These are phyloP conservation scores for Phytophthora colocasiae DNA, from an alignment of 352 stramenopile species.

Conservation along the genomic window DNA sequence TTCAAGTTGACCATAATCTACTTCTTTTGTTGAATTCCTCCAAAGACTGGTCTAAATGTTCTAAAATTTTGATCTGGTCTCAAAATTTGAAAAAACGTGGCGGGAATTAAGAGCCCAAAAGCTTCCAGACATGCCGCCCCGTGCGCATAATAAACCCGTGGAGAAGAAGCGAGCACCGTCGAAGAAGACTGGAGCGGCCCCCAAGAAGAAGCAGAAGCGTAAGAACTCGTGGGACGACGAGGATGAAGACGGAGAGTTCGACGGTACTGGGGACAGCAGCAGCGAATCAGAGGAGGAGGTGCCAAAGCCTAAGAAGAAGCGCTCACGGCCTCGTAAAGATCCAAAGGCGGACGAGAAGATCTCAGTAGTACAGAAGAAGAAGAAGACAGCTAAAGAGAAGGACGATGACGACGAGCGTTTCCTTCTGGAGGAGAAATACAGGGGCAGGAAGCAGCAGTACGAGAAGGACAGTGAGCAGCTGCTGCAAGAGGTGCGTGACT, in stretches of 20 bases:
- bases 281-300: conserved; percentile 29
- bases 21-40: too few relatives aligned
- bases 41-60: not conserved
- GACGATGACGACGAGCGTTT: conserved; percentile 19
- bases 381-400: conserved; percentile 11
- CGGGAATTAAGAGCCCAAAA: conserved; percentile 10
- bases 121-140: not conserved
- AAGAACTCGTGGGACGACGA: conserved; percentile 43
- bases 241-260: conserved; percentile 30
- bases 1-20: too few relatives aligned
- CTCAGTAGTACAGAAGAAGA: conserved; percentile 20
- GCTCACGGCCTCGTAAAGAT: conserved; percentile 9
- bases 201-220: conserved; percentile 35
- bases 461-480: conserved; percentile 70
- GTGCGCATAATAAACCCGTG: not conserved
- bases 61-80: not conserved
- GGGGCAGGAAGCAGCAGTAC: conserved; percentile 61
- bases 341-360: conserved; percentile 24
- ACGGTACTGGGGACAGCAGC: conserved; percentile 28
- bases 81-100: conserved; percentile 9
- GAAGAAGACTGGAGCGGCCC: not conserved
- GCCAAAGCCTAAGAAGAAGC: conserved; percentile 36
- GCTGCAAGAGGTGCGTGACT: conserved; percentile 61
- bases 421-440: conserved; percentile 52
- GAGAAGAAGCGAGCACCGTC: conserved; percentile 21